phyloP scores from a whole-genome alignment of 352 stramenopile species.

The Bremia lactucae region DNA sequence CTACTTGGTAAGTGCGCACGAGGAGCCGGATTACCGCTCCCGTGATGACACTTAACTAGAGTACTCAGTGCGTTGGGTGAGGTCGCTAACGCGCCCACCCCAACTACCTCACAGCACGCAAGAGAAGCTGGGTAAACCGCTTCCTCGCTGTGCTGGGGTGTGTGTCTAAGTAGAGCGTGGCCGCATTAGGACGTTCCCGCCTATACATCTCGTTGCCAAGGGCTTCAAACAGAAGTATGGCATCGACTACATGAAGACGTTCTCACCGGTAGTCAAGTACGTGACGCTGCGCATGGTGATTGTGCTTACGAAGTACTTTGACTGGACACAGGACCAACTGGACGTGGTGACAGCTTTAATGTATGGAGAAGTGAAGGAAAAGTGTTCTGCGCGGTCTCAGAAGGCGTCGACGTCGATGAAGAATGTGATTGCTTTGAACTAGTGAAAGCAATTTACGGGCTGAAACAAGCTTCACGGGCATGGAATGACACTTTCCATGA shows the following conservation, averaged over 20 bases:
- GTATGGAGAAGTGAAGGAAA: not conserved
- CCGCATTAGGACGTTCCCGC: no score
- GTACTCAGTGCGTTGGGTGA: no score
- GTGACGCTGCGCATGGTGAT: not conserved
- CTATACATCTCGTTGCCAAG: no score
- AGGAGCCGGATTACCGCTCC: no score
- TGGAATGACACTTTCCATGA: not conserved
- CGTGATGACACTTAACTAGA: no score
- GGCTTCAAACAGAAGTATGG: not conserved
- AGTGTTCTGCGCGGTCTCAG: not conserved
- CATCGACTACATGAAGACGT: not conserved
- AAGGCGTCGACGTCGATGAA: not conserved
- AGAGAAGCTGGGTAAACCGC: no score
- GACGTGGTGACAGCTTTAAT: no score
- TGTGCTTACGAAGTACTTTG: not conserved
- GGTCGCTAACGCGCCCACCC: no score
- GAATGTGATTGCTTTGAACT: not conserved
- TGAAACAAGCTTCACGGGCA: not conserved
- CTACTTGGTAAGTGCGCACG: no score
- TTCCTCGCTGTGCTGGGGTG: no score
- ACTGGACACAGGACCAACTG: not conserved
- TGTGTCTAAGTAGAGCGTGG: no score
- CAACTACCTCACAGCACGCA: no score
- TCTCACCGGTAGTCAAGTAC: not conserved
- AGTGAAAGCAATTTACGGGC: not conserved